Evolutionary conservation across 257 asterid genomes (phyloP).

Genomic region (Marsdenia floribunda): DNA sequence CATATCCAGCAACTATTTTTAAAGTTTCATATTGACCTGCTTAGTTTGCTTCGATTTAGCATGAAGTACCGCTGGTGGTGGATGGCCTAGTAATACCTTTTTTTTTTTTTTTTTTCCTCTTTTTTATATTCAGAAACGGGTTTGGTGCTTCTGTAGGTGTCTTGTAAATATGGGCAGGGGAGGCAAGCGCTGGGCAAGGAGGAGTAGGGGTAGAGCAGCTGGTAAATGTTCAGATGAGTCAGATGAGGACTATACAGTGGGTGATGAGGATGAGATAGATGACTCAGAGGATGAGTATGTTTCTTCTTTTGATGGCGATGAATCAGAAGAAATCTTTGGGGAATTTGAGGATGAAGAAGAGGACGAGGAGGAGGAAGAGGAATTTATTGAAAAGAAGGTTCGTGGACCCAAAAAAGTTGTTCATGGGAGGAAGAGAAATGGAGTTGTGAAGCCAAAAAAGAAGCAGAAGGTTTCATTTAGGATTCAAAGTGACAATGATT

Average conservation of each 20-base stretch:
- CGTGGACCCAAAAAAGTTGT: conserved; percentile 26
- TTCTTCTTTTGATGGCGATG: conserved; percentile 72
- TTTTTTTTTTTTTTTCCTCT: conserved; percentile 16
- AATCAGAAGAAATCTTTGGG: conserved; percentile 51
- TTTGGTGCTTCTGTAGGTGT: conserved; percentile 17
- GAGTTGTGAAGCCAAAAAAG: conserved; percentile 32
- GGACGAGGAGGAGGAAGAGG: conserved; percentile 25
- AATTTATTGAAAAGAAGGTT: conserved; percentile 33
- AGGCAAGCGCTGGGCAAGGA: conserved; percentile 35
- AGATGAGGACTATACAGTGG: conserved; percentile 67
- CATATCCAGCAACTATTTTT: neutral
- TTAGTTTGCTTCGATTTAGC: conserved; percentile 20
- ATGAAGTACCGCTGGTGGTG: conserved; percentile 10
- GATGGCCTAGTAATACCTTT: conserved; percentile 6
- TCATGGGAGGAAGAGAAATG: conserved; percentile 36
- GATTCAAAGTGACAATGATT: conserved; percentile 26
- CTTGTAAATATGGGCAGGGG: conserved; percentile 50
- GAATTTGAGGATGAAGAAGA: conserved; percentile 39
- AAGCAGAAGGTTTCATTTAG: conserved; percentile 9
- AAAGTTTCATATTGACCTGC: conserved; percentile 15
- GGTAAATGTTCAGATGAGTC: conserved; percentile 46
- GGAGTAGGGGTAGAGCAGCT: conserved; percentile 24
- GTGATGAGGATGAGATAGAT: conserved; percentile 51
- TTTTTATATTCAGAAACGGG: conserved; percentile 15
- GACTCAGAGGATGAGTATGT: conserved; percentile 64